Conservation (phyloP, 306 rosid genomes). For the Quercus parvula region DNA sequence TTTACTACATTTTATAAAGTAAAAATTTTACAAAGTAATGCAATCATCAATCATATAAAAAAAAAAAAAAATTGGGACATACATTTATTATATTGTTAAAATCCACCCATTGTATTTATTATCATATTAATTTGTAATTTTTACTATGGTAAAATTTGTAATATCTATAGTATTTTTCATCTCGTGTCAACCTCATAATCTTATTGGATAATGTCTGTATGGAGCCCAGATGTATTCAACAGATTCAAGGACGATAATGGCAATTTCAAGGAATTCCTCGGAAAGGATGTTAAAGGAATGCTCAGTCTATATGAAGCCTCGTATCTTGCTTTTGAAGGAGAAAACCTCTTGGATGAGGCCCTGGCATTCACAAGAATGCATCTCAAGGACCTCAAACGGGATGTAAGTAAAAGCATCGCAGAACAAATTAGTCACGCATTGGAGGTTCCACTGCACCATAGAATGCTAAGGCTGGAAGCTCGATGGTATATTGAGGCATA, state of each 20-base stretch:
- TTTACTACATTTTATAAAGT: no score
- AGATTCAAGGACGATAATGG: slow-evolving; percentile 21
- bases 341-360: slow-evolving; percentile 49
- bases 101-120: no score
- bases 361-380: slow-evolving; percentile 26
- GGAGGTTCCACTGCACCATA: slow-evolving; percentile 46
- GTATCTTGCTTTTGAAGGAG: slow-evolving; percentile 41
- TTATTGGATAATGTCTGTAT: background rate
- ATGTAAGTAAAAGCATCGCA: background rate
- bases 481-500: slow-evolving; percentile 50
- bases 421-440: slow-evolving; percentile 40
- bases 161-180: background rate
- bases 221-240: slow-evolving; percentile 42
- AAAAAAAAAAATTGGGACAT: no score
- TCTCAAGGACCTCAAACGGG: slow-evolving; percentile 16
- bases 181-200: background rate
- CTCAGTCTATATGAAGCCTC: slow-evolving; percentile 58
- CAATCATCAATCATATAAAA: no score
- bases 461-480: slow-evolving; percentile 43
- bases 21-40: no score
- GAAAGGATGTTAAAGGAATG: slow-evolving; percentile 43
- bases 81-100: no score
- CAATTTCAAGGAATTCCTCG: slow-evolving; percentile 4
- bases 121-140: no score
- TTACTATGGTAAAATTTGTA: no score